Conservation (phyloP, 768 basidiomycete species). For the Leccinellum rugosiceps region DNA sequence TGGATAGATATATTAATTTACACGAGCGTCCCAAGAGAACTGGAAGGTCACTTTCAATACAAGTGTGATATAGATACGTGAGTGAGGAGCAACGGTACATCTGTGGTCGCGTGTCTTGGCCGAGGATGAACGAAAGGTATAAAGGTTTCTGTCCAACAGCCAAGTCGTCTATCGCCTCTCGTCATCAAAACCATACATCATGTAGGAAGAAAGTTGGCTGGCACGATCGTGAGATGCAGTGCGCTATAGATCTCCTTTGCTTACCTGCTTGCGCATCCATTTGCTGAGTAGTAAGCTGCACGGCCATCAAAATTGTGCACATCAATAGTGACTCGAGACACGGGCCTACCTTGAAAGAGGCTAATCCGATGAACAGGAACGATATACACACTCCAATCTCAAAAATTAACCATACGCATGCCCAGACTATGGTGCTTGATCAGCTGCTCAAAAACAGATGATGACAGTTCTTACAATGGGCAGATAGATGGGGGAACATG, state of each 20-base stretch:
- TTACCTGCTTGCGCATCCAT: constrained; percentile 67
- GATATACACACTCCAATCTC: constrained; percentile 69
- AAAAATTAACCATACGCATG: constrained; percentile 80
- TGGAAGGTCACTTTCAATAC: constrained; percentile 23
- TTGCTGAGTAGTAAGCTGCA: constrained; percentile 38
- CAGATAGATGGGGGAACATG: constrained; percentile 63
- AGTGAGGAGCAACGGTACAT: constrained; percentile 26
- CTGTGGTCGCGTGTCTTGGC: constrained; percentile 18
- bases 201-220: constrained; percentile 63
- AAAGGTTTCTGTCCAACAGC: constrained; percentile 3
- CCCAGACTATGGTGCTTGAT: constrained; percentile 61
- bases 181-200: constrained; percentile 24
- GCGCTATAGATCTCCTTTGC: constrained; percentile 16
- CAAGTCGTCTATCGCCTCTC: background rate
- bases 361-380: constrained; percentile 78
- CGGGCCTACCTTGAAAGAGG: constrained; percentile 70
- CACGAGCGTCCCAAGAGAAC: constrained; percentile 12
- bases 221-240: constrained; percentile 6
- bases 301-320: constrained; percentile 3
- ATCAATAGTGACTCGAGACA: background rate
- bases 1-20: constrained; percentile 33
- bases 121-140: constrained; percentile 8
- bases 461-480: constrained; percentile 54
- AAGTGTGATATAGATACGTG: constrained; percentile 31
- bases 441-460: background rate